These are phyloP conservation scores for Staphylotrichum tortipilum DNA, from an alignment of 495 filamentous ascomycete species.

Conservation along the genomic window DNA sequence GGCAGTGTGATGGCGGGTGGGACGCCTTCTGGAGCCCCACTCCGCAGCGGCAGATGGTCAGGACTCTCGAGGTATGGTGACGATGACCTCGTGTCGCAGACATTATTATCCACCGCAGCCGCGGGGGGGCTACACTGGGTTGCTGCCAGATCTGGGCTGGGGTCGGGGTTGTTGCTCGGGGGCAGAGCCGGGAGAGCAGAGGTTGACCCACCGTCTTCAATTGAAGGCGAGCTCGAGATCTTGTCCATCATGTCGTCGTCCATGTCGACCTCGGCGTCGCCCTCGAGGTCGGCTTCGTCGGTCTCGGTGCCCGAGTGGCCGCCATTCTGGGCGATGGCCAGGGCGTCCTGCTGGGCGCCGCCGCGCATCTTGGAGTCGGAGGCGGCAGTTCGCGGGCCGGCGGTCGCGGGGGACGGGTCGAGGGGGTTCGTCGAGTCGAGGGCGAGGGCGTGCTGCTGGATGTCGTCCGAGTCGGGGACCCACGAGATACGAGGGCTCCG, in stretches of 20 bases:
- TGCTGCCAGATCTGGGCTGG: constrained; percentile 31
- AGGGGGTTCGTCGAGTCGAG: too few species aligned
- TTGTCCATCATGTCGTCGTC: constrained; percentile 95
- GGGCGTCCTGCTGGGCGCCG: constrained; percentile 41
- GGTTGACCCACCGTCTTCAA: constrained; percentile 85
- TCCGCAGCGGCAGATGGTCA: constrained; percentile 36
- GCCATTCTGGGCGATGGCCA: constrained; percentile 48
- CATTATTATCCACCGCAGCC: too few species aligned
- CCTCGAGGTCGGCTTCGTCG: constrained; percentile 65
- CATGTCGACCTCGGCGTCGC: constrained; percentile 55
- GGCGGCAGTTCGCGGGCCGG: constrained; percentile 5
- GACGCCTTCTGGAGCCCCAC: constrained; percentile 18
- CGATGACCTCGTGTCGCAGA: constrained; percentile 38
- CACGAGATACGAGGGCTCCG: constrained; percentile 43
- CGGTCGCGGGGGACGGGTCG: too few species aligned
- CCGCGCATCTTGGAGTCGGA: constrained; percentile 29
- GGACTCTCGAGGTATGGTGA: constrained; percentile 47
- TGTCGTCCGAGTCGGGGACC: constrained; percentile 41
- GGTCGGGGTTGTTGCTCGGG: constrained; percentile 34
- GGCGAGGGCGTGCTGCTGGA: constrained; percentile 26
- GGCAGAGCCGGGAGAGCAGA: constrained; percentile 23
- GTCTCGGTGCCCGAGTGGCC: constrained; percentile 45
- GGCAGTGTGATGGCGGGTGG: constrained; percentile 25
- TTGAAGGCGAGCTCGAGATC: constrained; percentile 95
- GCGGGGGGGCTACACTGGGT: too few species aligned